Evolutionary conservation across 805 yeast species (phyloP), one percentile per base, ranked within the genome.

Genomic region (Wickerhamomyces rabaulensis): DNA sequence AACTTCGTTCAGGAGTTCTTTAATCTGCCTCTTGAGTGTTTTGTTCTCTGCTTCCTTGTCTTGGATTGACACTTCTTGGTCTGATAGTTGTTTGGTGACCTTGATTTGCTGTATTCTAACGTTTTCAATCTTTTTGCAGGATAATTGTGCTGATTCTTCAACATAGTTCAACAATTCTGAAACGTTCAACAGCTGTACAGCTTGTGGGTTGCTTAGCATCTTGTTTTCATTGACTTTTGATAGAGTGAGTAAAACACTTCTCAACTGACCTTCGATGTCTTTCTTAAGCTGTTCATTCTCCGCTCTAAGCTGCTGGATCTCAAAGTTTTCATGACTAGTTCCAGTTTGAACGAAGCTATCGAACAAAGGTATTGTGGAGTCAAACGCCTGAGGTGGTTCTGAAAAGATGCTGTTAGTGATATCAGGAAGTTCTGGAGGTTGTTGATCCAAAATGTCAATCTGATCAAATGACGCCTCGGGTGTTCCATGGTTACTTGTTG

Each of bases 391-490:
- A 13, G 40, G 25, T 41, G 29, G n/a, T 4, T 16, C 40, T 17
- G 39, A 16, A 16, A 35, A 26, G 25, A 40, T 23, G 17, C 40
- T 33, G 22, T 27, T 17, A 12, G 20, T 29, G 7, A 47, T 20
- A 7, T 43, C 46, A 3, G 57, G 57, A 8, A 54, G 42, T 2
- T 42, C 37, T 8, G 56, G 61, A 13, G 58, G 60, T 9, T 43
- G 40, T 25, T 48, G 51, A 19, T 60, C 62, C 21, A 60, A 54
- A 3, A 60, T 60, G 33, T 60, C 64, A 27, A 52, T 27, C 13
- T 54, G 52, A 15, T 58, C 61, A 39, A 40, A 50, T 10, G 62
- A 55, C 2, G 40, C 52, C 9, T 58, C 60, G 2, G 46, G 43
- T 2, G 54, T 44, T 4, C 42, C 49, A 17, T 44, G 43, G 10